These are phyloP conservation scores for Endothia cerciana DNA, from an alignment of 2,329 filamentous ascomycete genomes.

Conservation along the genomic window DNA sequence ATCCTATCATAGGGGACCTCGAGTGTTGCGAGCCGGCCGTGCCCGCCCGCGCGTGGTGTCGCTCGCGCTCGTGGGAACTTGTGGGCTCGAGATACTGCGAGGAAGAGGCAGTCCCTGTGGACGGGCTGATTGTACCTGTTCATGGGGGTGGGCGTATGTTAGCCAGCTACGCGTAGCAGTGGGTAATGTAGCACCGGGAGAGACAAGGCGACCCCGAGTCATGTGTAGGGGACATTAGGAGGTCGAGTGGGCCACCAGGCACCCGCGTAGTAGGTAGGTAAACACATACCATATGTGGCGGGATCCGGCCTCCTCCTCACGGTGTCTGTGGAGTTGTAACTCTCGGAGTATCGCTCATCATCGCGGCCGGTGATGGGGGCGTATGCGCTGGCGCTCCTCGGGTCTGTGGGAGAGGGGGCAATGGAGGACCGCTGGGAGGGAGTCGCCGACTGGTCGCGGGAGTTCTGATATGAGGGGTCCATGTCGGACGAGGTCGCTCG, in stretches of 20 bases:
- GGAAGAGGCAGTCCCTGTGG: constrained; percentile 33
- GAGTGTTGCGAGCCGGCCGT: constrained; percentile 41
- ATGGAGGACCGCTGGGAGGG: constrained; percentile 35
- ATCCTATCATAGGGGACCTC: constrained; percentile 50
- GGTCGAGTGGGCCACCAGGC: constrained; percentile 13
- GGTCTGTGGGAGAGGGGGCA: constrained; percentile 55
- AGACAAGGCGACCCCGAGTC: constrained; percentile 2
- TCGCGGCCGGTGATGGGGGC: constrained; percentile 43
- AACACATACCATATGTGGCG: constrained; percentile 58
- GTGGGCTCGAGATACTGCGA: constrained; percentile 28
- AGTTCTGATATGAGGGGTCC: constrained; percentile 46
- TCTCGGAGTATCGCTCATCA: constrained; percentile 53
- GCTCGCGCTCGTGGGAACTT: constrained; percentile 31
- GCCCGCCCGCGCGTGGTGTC: constrained; percentile 48
- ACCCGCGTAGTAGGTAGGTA: constrained; percentile 24
- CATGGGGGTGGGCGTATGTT: constrained; percentile 33
- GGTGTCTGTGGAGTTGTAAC: constrained; percentile 63
- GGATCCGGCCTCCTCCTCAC: constrained; percentile 60
- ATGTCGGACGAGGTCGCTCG: constrained; percentile 38
- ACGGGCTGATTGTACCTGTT: constrained; percentile 42
- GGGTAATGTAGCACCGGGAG: constrained; percentile 9
- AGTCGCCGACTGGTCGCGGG: constrained; percentile 15
- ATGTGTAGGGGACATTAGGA: constrained; percentile 10
- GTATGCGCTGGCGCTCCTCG: constrained; percentile 46
- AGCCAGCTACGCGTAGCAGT: constrained; percentile 12